Percentiles rank a stretch among this genome's conserved stretches.
phyloP scores from a whole-genome alignment of 192 early-diverging fungal genomes.

The Cladochytrium replicatum region DNA sequence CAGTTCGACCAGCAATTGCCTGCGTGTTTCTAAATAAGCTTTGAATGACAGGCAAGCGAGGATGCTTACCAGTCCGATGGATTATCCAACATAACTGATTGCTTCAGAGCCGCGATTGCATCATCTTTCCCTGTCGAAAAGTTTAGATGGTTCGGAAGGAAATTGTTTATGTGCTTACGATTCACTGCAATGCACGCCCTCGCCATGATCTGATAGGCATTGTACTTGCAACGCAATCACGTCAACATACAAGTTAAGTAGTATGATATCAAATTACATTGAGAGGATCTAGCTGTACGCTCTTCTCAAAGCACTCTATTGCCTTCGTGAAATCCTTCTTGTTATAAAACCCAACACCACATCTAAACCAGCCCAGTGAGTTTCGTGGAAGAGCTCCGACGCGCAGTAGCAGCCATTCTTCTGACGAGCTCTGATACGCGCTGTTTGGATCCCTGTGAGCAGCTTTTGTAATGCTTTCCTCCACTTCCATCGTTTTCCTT shows the following conservation, averaged over 20 bases:
- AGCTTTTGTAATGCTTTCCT: too few relatives aligned
- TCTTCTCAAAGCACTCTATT: constrained; percentile 52
- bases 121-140: constrained; percentile 43
- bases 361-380: constrained; percentile 52
- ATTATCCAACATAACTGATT: constrained; percentile 49
- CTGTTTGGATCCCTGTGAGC: too few relatives aligned
- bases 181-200: constrained; percentile 52
- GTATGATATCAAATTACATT: constrained; percentile 26
- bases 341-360: constrained; percentile 55
- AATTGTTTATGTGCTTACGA: constrained; percentile 12
- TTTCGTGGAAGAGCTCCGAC: constrained; percentile 43
- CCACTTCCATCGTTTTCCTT: too few relatives aligned
- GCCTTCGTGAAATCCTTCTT: constrained; percentile 49
- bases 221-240: constrained; percentile 30
- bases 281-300: constrained; percentile 42
- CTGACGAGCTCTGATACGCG: too few relatives aligned
- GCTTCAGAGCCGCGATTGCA: constrained; percentile 45
- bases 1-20: constrained; percentile 44
- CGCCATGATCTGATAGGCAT: constrained; percentile 54
- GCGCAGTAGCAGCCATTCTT: constrained; percentile 45
- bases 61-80: constrained; percentile 43
- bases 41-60: background rate
- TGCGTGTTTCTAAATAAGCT: constrained; percentile 1
- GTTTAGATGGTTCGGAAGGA: background rate
- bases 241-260: constrained; percentile 2